Conservation (phyloP, 345 rosid species). For the Carallia pectinifolia region DNA sequence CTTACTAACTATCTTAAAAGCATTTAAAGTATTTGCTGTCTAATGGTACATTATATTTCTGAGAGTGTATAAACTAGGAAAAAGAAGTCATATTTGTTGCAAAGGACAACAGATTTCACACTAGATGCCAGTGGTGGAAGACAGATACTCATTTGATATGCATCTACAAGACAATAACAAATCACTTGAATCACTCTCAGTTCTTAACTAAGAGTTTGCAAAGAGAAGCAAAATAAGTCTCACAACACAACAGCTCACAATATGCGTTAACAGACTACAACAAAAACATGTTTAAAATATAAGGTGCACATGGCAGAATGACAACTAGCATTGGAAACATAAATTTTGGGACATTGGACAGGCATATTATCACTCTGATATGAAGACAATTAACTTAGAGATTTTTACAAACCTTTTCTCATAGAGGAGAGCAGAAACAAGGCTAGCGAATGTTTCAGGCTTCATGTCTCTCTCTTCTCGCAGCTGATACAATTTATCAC, state of each 20-base stretch:
- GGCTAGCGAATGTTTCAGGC: slow-evolving; percentile 97
- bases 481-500: slow-evolving; percentile 85
- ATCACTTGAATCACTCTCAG: too few species aligned
- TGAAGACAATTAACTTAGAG: not conserved
- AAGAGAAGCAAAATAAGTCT: too few species aligned
- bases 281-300: not conserved
- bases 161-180: not conserved
- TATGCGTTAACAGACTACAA: not conserved
- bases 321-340: too few species aligned
- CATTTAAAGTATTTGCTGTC: not conserved
- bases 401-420: slow-evolving; percentile 70
- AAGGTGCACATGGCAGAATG: not conserved
- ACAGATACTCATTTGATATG: not conserved
- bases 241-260: not conserved
- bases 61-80: too few species aligned
- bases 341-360: not conserved
- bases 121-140: not conserved
- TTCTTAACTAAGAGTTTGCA: too few species aligned
- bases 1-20: not conserved
- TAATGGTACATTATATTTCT: not conserved
- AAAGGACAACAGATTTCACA: not conserved
- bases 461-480: slow-evolving; percentile 98
- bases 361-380: not conserved
- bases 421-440: slow-evolving; percentile 88
- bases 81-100: too few species aligned